These are phyloP conservation scores for Amesomyces nigricolor DNA, from an alignment of 2,329 filamentous ascomycete genomes.

Conservation along the genomic window DNA sequence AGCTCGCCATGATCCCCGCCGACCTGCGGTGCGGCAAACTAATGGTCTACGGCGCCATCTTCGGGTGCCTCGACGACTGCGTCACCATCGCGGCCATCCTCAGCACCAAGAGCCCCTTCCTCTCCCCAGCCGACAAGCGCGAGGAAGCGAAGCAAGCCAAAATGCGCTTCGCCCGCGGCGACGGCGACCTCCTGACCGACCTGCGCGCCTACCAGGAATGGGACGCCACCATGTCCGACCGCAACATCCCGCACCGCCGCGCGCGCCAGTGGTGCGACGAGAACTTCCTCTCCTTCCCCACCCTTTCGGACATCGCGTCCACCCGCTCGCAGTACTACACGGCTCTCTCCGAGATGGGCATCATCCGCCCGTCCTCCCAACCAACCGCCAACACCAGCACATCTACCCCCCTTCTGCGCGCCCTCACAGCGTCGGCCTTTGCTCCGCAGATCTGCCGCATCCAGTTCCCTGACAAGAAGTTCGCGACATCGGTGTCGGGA, in stretches of 20 bases:
- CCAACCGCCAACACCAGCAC: slow-evolving; percentile 29
- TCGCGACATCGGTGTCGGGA: slow-evolving; percentile 77
- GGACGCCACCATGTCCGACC: slow-evolving; percentile 58
- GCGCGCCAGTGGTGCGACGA: slow-evolving; percentile 74
- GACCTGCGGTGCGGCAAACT: slow-evolving; percentile 91
- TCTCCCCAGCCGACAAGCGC: slow-evolving; percentile 75
- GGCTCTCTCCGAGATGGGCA: slow-evolving; percentile 78
- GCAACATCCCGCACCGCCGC: slow-evolving; percentile 51
- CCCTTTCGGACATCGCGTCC: slow-evolving; percentile 79
- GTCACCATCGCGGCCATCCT: slow-evolving; percentile 87
- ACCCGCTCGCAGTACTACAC: slow-evolving; percentile 82
- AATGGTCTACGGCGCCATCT: slow-evolving; percentile 91
- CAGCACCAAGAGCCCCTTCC: slow-evolving; percentile 82
- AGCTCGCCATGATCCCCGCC: slow-evolving; percentile 91
- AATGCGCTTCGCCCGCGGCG: slow-evolving; percentile 64
- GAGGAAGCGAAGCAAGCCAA: slow-evolving; percentile 76
- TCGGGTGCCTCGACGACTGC: slow-evolving; percentile 83
- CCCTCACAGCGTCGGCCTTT: slow-evolving; percentile 67
- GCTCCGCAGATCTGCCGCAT: slow-evolving; percentile 87
- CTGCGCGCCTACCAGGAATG: slow-evolving; percentile 79
- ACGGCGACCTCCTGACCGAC: slow-evolving; percentile 87
- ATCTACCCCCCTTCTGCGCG: slow-evolving; percentile 54
- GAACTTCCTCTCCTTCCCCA: slow-evolving; percentile 79
- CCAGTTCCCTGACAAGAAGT: slow-evolving; percentile 93
- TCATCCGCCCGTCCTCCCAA: slow-evolving; percentile 37